These are phyloP conservation scores for Trichopus zeylanicus DNA, from an alignment of 116 monocot species.

Conservation along the genomic window DNA sequence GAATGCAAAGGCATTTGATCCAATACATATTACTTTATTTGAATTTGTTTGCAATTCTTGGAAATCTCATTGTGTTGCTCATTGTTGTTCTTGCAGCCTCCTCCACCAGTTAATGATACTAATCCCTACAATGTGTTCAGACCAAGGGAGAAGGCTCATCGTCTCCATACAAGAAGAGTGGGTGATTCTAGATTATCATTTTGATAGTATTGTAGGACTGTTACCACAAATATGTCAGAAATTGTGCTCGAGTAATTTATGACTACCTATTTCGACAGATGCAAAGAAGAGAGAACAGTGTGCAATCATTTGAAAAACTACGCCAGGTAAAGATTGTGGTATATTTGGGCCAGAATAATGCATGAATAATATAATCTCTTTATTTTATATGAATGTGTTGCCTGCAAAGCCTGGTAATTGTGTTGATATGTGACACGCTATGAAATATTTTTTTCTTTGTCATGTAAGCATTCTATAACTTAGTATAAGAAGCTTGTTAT, in stretches of 20 bases:
- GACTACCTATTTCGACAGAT: slow-evolving; percentile 41
- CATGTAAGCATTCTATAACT: too few species aligned
- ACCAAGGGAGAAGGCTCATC: slow-evolving; percentile 88
- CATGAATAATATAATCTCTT: background rate
- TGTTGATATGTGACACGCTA: background rate
- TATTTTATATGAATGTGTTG: background rate
- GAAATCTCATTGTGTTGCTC: too few species aligned
- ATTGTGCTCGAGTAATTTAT: background rate
- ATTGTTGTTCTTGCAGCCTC: slow-evolving; percentile 54
- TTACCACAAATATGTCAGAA: too few species aligned
- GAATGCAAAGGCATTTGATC: too few species aligned
- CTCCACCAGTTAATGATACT: slow-evolving; percentile 93
- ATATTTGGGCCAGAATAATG: background rate
- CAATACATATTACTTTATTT: too few species aligned
- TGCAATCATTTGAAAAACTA: slow-evolving; percentile 90
- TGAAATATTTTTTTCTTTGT: too few species aligned
- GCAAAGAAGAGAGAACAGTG: slow-evolving; percentile 96
- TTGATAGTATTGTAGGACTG: background rate
- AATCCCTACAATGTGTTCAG: slow-evolving; percentile 99
- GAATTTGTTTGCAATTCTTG: too few species aligned
- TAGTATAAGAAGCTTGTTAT: too few species aligned
- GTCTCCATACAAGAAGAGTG: slow-evolving; percentile 95
- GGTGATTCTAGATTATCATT: background rate
- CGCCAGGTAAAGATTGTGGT: slow-evolving; percentile 48
- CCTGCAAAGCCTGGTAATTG: background rate